Percentiles rank a stretch among this genome's conserved stretches.
These are phyloP conservation scores for Saccharomycopsis sp. DNA, from an alignment of 805 yeast genomes.

Conservation along the genomic window DNA sequence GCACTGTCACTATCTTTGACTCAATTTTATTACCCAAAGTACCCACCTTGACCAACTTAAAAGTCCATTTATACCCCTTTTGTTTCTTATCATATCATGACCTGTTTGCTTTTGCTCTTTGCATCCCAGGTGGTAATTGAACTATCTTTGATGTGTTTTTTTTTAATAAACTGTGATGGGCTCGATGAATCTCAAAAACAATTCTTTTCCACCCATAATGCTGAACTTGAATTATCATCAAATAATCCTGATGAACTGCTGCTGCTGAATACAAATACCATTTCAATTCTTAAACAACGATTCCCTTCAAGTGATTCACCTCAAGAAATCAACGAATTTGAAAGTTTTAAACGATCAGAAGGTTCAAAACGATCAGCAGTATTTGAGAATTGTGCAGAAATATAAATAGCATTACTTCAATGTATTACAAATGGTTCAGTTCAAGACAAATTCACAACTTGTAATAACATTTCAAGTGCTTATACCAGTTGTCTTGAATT, in stretches of 20 bases:
- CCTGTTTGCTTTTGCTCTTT: conserved; percentile 12
- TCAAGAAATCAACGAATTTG: conserved; percentile 11
- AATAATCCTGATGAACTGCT: no score
- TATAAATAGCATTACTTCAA: conserved; percentile 11
- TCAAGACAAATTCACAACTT: conserved; percentile 12
- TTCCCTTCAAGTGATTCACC: no score
- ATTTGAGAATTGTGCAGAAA: conserved; percentile 17
- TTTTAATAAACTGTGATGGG: conserved; percentile 4
- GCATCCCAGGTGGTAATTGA: conserved; percentile 17
- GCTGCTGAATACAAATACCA: no score
- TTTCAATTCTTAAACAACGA: no score
- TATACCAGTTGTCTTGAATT: conserved; percentile 15
- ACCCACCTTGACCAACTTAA: conserved; percentile 7
- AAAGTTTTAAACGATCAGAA: conserved; percentile 4
- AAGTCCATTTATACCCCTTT: conserved; percentile 15
- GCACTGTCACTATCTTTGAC: no score
- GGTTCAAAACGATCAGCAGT: conserved; percentile 10
- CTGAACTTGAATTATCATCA: no score
- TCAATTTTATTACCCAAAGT: no score
- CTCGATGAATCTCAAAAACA: no score
- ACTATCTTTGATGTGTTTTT: conserved; percentile 9
- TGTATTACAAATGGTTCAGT: conserved; percentile 16
- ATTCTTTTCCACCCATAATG: conserved; percentile 11
- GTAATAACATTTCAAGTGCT: conserved; percentile 13
- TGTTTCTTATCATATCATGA: conserved; percentile 14